phyloP scores from a whole-genome alignment of 768 basidiomycete genomes.

The Collybiopsis luxurians region DNA sequence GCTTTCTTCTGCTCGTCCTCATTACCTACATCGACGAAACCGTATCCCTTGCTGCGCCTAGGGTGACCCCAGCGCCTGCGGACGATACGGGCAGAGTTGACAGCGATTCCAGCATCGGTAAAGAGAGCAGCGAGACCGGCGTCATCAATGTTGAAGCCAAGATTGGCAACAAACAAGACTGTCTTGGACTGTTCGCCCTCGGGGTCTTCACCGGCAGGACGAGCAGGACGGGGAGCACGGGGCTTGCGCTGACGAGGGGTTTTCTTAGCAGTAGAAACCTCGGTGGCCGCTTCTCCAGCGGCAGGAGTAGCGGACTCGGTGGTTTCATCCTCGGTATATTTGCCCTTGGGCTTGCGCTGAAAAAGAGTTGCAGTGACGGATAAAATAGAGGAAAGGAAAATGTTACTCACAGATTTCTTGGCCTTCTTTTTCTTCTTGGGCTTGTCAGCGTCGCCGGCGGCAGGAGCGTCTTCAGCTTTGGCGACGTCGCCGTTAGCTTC shows the following conservation, averaged over 20 bases:
- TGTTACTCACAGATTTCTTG: conserved; percentile 48
- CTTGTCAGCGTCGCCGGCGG: conserved; percentile 68
- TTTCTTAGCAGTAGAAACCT: conserved; percentile 40
- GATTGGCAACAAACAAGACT: conserved; percentile 95
- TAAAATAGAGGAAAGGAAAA: conserved; percentile 5
- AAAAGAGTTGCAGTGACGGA: conserved; percentile 18
- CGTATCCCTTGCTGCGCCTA: conserved; percentile 93
- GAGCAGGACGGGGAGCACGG: conserved; percentile 54
- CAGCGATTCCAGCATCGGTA: conserved; percentile 79
- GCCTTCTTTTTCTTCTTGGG: conserved; percentile 86
- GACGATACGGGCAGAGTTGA: conserved; percentile 87
- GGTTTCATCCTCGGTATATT: conserved; percentile 32
- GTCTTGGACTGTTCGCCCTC: conserved; percentile 85
- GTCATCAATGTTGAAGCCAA: conserved; percentile 92
- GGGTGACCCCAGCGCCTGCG: conserved; percentile 80
- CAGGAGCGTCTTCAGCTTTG: conserved; percentile 53
- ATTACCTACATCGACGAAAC: conserved; percentile 92
- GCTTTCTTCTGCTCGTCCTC: conserved; percentile 92
- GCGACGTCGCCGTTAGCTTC: conserved; percentile 67
- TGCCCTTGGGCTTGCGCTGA: conserved; percentile 56
- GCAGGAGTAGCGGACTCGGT: conserved; percentile 35
- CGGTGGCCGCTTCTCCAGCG: conserved; percentile 35
- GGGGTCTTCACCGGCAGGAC: conserved; percentile 80
- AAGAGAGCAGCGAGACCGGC: conserved; percentile 77
- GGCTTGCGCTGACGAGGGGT: conserved; percentile 53